phyloP scores from a whole-genome alignment of 805 yeast genomes.

The Suhomyces sp. region DNA sequence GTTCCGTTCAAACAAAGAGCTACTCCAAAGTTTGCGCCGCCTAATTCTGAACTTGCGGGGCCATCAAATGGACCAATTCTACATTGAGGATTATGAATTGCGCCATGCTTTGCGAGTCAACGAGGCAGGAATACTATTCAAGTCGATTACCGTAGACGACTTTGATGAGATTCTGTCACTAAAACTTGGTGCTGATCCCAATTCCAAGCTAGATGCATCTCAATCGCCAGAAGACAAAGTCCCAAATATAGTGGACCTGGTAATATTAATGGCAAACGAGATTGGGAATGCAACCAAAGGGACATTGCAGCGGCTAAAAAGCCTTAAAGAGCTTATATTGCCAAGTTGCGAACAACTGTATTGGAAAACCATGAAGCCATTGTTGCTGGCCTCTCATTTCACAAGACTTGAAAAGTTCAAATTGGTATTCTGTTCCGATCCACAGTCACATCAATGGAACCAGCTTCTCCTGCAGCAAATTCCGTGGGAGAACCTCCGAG shows the following conservation, averaged over 20 bases:
- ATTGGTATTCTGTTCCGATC: conserved; percentile 20
- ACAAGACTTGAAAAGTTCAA: conserved; percentile 20
- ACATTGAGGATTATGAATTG: conserved; percentile 16
- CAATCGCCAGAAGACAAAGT: background rate
- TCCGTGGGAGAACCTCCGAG: conserved; percentile 21
- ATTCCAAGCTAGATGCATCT: background rate
- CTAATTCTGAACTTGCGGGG: conserved; percentile 1
- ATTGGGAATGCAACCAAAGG: background rate
- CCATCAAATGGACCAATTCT: conserved; percentile 12
- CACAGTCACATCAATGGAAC: conserved; percentile 4
- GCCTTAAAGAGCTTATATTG: conserved; percentile 15
- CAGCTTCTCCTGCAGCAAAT: conserved; percentile 13
- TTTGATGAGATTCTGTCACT: background rate
- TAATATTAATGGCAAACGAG: background rate
- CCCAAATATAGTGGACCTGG: background rate
- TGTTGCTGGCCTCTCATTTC: background rate
- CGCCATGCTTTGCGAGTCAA: conserved; percentile 9
- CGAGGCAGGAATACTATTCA: conserved; percentile 6
- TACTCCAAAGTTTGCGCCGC: background rate
- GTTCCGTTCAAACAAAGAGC: conserved; percentile 1
- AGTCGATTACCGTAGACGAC: conserved; percentile 20
- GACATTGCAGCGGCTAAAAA: background rate
- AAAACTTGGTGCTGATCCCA: background rate
- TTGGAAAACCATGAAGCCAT: conserved; percentile 14
- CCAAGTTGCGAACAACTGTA: conserved; percentile 11